Evolutionary conservation across 208 protist genomes (phyloP).

Genomic region (Crithidia fasciculata): DNA sequence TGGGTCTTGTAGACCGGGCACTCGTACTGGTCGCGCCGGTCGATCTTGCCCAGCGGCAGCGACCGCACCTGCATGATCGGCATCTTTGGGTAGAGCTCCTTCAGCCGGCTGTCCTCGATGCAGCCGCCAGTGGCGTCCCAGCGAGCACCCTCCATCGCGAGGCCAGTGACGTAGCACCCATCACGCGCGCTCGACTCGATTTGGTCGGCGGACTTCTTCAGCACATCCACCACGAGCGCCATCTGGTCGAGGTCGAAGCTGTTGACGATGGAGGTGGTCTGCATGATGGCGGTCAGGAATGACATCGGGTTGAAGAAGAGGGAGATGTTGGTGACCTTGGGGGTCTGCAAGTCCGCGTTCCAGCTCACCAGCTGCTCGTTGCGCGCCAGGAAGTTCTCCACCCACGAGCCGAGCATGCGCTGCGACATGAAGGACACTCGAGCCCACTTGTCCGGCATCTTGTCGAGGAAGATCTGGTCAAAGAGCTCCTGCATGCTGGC

Average conservation of each 20-base stretch:
- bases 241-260: constrained; percentile 97
- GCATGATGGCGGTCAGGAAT: constrained; percentile 99
- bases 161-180: constrained; percentile 97
- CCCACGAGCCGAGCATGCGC: constrained; percentile 94
- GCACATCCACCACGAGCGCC: constrained; percentile 93
- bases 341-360: constrained; percentile 93
- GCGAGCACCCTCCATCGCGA: constrained; percentile 97
- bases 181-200: constrained; percentile 95
- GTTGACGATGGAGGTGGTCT: constrained; percentile 97
- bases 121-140: constrained; percentile 93
- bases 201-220: constrained; percentile 96
- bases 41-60: constrained; percentile 92
- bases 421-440: constrained; percentile 97
- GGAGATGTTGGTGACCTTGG: constrained; percentile 95
- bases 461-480: constrained; percentile 92
- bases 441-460: constrained; percentile 95
- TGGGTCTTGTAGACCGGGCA: constrained; percentile 98
- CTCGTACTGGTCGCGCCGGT: constrained; percentile 95
- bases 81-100: constrained; percentile 95
- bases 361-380: constrained; percentile 96
- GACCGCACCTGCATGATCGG: constrained; percentile 94
- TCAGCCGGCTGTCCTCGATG: constrained; percentile 95
- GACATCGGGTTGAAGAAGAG: constrained; percentile 99
- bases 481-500: constrained; percentile 93
- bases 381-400: constrained; percentile 95